Base-by-base conservation (phyloP, 2,329 filamentous ascomycete genomes). In the Amauroascus verrucosus region DNA sequence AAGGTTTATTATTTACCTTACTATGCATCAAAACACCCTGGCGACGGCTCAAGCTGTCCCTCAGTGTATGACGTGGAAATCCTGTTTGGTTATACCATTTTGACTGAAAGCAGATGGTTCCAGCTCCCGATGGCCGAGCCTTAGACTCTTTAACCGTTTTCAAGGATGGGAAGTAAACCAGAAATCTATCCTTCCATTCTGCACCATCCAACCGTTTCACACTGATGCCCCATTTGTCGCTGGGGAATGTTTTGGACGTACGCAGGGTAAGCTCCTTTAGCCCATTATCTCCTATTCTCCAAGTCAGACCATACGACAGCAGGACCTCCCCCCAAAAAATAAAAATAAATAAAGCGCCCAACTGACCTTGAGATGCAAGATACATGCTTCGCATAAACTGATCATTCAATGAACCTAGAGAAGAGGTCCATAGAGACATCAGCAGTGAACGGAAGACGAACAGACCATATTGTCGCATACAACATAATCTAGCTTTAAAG, bases 11-110 rank as follows among this genome's bases (percentile, higher is more conserved):
- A 35, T 13, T 14, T 59, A 88, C 75, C 72, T 98, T 98, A 70
- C 82, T 94, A 69, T 98, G 93, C 74, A 94, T 87, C 57, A 98
- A 72, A 20, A 96, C 66, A 0, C 88, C 86, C 2, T 70, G 60
- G 33, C 90, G 76, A 22, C 74, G 78, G 58, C 86, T 94, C 58
- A 82, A 73, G 64, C 85, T 89, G 65, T 97, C 88, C 49, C 83
- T 79, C 62, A 97, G 72, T 28, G 87, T 72, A 38, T 79, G 69
- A 40, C 75, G 77, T 3, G 91, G 91, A 62, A 97, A 97, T 0
- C 72, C 79, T 1, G 75, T 57, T 0, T 77, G 71, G 40, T 83
- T 74, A 77, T 85, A 97, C 82, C 83, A 89, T 57, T 80, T 82
- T 7, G 77, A 71, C 56, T 84, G 79, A 55, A 93, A 77, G 63